Percentiles rank a stretch among this genome's conserved stretches.
Evolutionary conservation across 2,329 filamentous ascomycete species (phyloP).

Genomic region (Dactylellina leptospora): DNA sequence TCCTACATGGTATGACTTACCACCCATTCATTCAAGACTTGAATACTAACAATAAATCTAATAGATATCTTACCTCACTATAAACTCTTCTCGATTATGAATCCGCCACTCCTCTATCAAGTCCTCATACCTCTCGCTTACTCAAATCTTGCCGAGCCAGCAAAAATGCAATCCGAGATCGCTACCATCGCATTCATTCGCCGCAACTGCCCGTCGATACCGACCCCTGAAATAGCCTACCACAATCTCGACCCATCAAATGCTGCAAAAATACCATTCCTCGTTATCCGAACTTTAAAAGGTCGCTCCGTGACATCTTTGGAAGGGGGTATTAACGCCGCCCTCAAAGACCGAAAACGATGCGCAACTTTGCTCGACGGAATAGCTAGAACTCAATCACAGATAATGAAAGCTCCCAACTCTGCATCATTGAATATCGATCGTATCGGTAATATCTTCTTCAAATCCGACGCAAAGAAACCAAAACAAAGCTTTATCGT

Average conservation of each 20-base stretch:
- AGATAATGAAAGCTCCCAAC: conserved; percentile 34
- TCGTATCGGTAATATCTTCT: conserved; percentile 43
- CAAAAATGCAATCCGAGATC: conserved; percentile 39
- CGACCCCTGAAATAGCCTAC: conserved; percentile 40
- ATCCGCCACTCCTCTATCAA: conserved; percentile 33
- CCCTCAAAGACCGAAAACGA: conserved; percentile 39
- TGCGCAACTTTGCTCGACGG: conserved; percentile 31
- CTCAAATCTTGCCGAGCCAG: conserved; percentile 16
- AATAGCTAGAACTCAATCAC: conserved; percentile 25
- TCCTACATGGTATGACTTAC: conserved; percentile 16
- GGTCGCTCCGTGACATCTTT: conserved; percentile 20
- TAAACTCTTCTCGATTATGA: conserved; percentile 38
- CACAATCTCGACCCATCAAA: conserved; percentile 42
- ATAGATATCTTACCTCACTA: conserved; percentile 28
- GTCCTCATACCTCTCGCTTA: conserved; percentile 34
- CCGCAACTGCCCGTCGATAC: conserved; percentile 28
- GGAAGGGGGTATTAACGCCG: conserved; percentile 24
- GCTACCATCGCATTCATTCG: conserved; percentile 47
- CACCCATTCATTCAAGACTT: not conserved
- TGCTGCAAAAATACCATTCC: conserved; percentile 30
- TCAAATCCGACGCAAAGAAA: conserved; percentile 40
- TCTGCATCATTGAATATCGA: conserved; percentile 22
- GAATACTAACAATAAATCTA: not conserved
- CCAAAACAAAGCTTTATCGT: conserved; percentile 38
- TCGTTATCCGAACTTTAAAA: conserved; percentile 33